Evolutionary conservation across 495 filamentous ascomycete genomes (phyloP).

Genomic region (Penicillium herquei): DNA sequence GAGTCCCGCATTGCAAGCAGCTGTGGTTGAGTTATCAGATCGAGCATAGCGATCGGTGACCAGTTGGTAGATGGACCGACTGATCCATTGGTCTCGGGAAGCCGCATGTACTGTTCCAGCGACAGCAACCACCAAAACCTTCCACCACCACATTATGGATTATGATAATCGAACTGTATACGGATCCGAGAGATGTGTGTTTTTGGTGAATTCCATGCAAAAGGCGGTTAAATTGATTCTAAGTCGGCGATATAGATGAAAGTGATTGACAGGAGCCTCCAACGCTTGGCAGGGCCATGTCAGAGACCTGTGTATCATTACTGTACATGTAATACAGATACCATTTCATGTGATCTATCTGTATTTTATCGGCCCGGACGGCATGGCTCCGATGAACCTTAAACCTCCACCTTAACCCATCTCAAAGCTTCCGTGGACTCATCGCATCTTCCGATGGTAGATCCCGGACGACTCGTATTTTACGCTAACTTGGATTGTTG

Average conservation of each 20-base stretch:
- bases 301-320: not conserved
- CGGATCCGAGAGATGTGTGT: not conserved
- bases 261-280: no score
- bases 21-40: slow-evolving; percentile 58
- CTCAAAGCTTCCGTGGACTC: no score
- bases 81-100: slow-evolving; percentile 47
- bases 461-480: not conserved
- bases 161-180: not conserved
- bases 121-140: not conserved
- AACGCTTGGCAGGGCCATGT: no score
- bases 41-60: slow-evolving; percentile 75
- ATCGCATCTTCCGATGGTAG: not conserved
- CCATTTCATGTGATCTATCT: not conserved
- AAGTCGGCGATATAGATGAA: no score
- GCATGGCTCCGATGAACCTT: not conserved
- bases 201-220: slow-evolving; percentile 6
- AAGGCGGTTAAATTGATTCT: no score
- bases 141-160: not conserved
- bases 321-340: not conserved
- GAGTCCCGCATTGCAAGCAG: slow-evolving; percentile 36
- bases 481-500: not conserved
- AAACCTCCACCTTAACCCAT: no score
- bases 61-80: slow-evolving; percentile 70
- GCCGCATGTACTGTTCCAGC: slow-evolving; percentile 14
- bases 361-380: slow-evolving; percentile 15